Percentiles rank a stretch among this genome's conserved stretches.
Evolutionary conservation across 208 protist genomes (phyloP).

Genomic region (Acanthamoeba royreba): DNA sequence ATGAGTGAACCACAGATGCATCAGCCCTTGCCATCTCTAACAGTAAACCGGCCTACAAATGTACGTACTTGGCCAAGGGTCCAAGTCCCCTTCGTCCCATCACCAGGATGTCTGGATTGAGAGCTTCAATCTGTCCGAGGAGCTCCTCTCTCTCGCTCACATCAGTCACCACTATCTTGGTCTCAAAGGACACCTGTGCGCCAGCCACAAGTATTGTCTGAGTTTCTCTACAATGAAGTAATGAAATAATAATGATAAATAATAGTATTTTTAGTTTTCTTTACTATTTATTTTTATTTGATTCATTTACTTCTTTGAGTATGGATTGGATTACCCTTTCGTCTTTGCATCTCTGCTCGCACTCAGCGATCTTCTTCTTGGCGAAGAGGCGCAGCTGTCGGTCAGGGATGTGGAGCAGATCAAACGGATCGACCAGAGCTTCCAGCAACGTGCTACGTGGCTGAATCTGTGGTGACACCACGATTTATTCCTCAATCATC

Average conservation of each 20-base stretch:
- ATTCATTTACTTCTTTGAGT: too few relatives aligned
- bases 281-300: too few relatives aligned
- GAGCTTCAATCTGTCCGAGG: not conserved
- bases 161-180: not conserved
- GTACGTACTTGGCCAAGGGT: not conserved
- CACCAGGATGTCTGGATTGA: not conserved
- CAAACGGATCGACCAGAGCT: constrained; percentile 20
- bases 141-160: constrained; percentile 1
- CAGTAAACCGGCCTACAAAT: not conserved
- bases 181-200: not conserved
- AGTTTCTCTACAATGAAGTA: not conserved
- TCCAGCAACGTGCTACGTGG: not conserved
- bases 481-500: not conserved
- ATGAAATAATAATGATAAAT: not conserved
- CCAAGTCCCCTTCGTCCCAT: not conserved
- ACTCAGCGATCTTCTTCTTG: not conserved
- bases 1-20: not conserved
- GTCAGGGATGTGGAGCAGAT: constrained; percentile 34
- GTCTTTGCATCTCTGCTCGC: constrained; percentile 11
- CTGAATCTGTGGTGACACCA: not conserved
- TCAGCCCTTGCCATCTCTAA: not conserved
- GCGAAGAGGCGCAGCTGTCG: constrained; percentile 42
- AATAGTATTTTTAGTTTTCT: not conserved
- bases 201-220: not conserved
- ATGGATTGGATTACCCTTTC: not conserved